Conservation (phyloP, 768 basidiomycete species). For the Leccinum boreale region DNA sequence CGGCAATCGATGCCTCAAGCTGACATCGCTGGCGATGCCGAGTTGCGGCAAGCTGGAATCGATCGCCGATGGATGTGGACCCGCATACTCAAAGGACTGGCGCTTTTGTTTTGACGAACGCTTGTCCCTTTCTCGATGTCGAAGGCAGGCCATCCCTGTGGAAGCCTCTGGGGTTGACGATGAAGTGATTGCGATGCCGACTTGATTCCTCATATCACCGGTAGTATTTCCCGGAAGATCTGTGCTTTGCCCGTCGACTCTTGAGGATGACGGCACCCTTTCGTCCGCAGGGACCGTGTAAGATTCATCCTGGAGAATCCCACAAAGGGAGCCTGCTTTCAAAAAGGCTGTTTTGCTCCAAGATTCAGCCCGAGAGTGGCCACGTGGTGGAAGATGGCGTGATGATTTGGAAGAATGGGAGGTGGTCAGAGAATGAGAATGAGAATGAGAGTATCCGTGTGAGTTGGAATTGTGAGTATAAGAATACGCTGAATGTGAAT, state of each 20-base stretch:
- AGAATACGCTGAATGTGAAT: slow-evolving; percentile 24
- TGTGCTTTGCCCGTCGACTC: slow-evolving; percentile 23
- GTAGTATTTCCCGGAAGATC: slow-evolving; percentile 3
- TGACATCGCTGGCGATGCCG: slow-evolving; percentile 27
- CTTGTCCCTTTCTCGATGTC: background rate
- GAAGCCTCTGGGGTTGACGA: slow-evolving; percentile 29
- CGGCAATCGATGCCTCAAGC: slow-evolving; percentile 36
- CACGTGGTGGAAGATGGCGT: slow-evolving; percentile 15
- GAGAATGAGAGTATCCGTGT: slow-evolving; percentile 32
- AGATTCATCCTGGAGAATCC: slow-evolving; percentile 24
- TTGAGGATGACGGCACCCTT: slow-evolving; percentile 21
- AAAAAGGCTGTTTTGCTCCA: slow-evolving; percentile 37
- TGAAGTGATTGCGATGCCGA: slow-evolving; percentile 45
- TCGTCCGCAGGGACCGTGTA: slow-evolving; percentile 21
- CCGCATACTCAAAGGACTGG: slow-evolving; percentile 36
- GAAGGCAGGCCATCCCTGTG: slow-evolving; percentile 7
- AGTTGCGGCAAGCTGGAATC: slow-evolving; percentile 18
- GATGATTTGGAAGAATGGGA: slow-evolving; percentile 33
- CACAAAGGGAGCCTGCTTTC: slow-evolving; percentile 33
- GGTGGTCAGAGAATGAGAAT: slow-evolving; percentile 37
- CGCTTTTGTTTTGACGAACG: slow-evolving; percentile 16
- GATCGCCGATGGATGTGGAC: slow-evolving; percentile 38
- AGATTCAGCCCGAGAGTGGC: slow-evolving; percentile 38
- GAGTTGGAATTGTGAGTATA: slow-evolving; percentile 23
- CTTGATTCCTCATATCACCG: slow-evolving; percentile 16